Conservation (phyloP, 768 basidiomycete genomes). For the Suillus fuscotomentosus region DNA sequence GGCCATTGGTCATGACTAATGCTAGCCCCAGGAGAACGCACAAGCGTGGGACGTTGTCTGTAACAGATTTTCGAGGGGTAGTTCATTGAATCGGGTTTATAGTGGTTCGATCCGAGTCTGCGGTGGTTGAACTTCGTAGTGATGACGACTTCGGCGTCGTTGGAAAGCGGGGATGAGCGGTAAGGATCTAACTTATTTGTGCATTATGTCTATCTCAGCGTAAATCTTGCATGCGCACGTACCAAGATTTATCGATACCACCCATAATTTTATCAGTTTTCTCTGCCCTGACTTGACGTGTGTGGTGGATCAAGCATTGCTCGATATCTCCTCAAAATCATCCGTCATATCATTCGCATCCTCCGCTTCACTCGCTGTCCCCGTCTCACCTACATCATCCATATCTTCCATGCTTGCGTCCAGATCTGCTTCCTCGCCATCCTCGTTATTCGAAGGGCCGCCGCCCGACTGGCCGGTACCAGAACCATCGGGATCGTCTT, state of each 20-base stretch:
- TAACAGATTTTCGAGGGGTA: conserved; percentile 27
- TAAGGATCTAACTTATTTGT: conserved; percentile 13
- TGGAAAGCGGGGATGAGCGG: conserved; percentile 7
- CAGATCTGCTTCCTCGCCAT: conserved; percentile 34
- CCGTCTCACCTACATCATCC: conserved; percentile 30
- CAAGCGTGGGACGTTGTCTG: conserved; percentile 26
- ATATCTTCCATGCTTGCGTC: conserved; percentile 41
- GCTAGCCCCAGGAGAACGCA: conserved; percentile 25
- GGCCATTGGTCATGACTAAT: conserved; percentile 55
- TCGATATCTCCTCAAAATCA: neutral
- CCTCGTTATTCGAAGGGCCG: conserved; percentile 23
- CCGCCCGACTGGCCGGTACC: conserved; percentile 11
- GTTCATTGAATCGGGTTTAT: conserved; percentile 13
- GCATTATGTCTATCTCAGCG: conserved; percentile 7
- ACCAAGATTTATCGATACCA: conserved; percentile 5
- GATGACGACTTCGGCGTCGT: neutral
- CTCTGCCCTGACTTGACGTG: neutral
- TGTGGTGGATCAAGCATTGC: neutral
- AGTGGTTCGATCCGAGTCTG: neutral
- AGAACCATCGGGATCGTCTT: conserved; percentile 33
- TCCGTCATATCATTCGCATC: neutral
- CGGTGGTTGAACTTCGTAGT: neutral
- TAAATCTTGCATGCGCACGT: conserved; percentile 2
- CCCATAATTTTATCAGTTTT: neutral
- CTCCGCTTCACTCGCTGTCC: neutral